Percentiles rank a stretch among this genome's conserved stretches.
These are phyloP conservation scores for Parsonsia alboflavescens DNA, from an alignment of 257 asterid species.

Conservation along the genomic window DNA sequence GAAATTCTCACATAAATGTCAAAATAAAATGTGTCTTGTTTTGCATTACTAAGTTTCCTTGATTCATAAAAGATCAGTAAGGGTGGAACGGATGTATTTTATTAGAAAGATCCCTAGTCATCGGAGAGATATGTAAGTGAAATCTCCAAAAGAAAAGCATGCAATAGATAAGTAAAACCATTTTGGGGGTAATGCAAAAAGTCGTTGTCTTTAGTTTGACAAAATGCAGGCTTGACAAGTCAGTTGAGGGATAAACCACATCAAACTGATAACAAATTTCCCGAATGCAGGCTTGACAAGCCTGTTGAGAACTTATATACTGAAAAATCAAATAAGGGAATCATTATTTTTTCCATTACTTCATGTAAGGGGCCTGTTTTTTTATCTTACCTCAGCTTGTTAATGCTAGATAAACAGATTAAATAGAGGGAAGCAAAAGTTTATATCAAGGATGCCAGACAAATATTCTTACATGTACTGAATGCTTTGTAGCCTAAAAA, in stretches of 20 bases:
- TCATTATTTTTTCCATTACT: neutral
- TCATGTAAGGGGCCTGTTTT: neutral
- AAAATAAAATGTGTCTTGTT: neutral
- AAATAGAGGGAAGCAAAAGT: neutral
- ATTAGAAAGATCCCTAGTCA: too few relatives aligned
- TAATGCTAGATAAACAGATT: neutral
- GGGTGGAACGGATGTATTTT: neutral
- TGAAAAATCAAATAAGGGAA: neutral
- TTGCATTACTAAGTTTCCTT: neutral
- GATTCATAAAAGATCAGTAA: neutral
- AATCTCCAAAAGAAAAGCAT: neutral
- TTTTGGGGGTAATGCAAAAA: neutral
- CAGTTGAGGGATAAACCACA: neutral
- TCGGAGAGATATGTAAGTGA: too few relatives aligned
- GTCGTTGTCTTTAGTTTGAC: neutral
- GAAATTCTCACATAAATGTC: too few relatives aligned
- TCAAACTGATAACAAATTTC: neutral
- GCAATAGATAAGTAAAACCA: neutral
- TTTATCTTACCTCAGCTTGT: neutral
- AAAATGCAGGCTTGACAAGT: neutral
- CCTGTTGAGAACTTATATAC: neutral
- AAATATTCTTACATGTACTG: constrained; percentile 42
- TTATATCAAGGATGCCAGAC: constrained; percentile 1
- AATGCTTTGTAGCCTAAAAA: constrained; percentile 10
- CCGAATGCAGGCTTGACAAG: neutral